phyloP scores from a whole-genome alignment of 306 rosid species.

The Vigna hirtella region DNA sequence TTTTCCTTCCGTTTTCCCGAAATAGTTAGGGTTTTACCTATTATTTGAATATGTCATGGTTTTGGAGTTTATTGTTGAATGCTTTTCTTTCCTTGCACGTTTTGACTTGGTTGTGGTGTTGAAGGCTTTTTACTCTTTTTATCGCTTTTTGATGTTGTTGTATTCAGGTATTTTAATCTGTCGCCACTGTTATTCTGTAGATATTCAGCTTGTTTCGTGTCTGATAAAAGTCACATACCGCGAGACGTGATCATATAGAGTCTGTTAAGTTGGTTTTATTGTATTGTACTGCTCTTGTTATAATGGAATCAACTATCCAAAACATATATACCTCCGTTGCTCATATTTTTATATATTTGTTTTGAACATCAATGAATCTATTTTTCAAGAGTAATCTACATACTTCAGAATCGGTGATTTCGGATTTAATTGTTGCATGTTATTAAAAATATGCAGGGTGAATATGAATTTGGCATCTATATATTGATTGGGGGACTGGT shows the following conservation, averaged over 20 bases:
- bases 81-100: conserved; percentile 10
- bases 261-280: background rate
- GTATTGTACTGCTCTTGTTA: conserved; percentile 8
- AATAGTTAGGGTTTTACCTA: conserved; percentile 27
- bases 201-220: conserved; percentile 19
- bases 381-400: background rate
- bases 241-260: background rate
- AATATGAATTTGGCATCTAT: conserved; percentile 37
- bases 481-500: conserved; percentile 27
- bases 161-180: conserved; percentile 20
- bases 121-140: conserved; percentile 1
- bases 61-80: conserved; percentile 18
- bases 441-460: conserved; percentile 44
- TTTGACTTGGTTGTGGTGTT: background rate
- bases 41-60: conserved; percentile 29
- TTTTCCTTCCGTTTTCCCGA: background rate
- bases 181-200: background rate
- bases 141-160: conserved; percentile 14
- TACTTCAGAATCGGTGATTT: background rate
- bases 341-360: conserved; percentile 24
- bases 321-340: background rate
- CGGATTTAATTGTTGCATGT: conserved; percentile 38
- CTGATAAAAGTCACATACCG: background rate
- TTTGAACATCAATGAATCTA: background rate
- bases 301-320: conserved; percentile 15